Base-by-base conservation (phyloP, 2,329 filamentous ascomycete species). In the Fusarium acutatum region DNA sequence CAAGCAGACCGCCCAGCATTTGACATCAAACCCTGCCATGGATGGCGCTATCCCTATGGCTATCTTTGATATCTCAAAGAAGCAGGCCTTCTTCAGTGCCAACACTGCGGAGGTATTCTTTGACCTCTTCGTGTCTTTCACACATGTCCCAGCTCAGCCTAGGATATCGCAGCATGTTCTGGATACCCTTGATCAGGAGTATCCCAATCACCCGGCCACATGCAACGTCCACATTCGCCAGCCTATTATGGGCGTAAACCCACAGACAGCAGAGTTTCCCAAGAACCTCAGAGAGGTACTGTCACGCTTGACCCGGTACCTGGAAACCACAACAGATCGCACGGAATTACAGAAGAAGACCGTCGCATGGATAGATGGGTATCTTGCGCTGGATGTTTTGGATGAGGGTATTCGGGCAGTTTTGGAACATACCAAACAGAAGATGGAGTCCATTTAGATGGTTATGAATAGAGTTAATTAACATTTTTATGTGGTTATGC, bases 21-120 rank as follows among this genome's bases (percentile, higher is more conserved):
- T 97, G 72, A 86, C 92, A 78, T 90, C 90, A 64, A 96, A 95
- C 53, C 95, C 96, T 8, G 94, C 94, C 15, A 87, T 98, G 72
- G 94, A 93, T 68, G 96, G 96, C n/a, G 96, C 94, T 22, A 97
- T 99, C 75, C 95, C 96, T 5, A 89, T 95, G 63, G 95, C 96
- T 43, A 94, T 99, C 53, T 98, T 97, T 79, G 94, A 97, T 78
- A 90, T 94, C 28, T 92, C 95, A 11, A 91, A 91, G 84, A 94
- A 93, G 81, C 92, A 97, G 77, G 89, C 93, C 59, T 91, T 93
- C 73, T 90, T 92, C 80, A 89, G 88, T 67, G 83, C 90, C 4
- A 84, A 86, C 2, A 87, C 94, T 12, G 94, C 91, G 7, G 91
- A 92, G 77, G 84, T 88, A 28, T 97, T 98, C 83, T 98, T 96